Percentiles rank a stretch among this genome's conserved stretches.
These are phyloP conservation scores for Penicillium argentinense DNA, from an alignment of 495 filamentous ascomycete genomes.

Conservation along the genomic window DNA sequence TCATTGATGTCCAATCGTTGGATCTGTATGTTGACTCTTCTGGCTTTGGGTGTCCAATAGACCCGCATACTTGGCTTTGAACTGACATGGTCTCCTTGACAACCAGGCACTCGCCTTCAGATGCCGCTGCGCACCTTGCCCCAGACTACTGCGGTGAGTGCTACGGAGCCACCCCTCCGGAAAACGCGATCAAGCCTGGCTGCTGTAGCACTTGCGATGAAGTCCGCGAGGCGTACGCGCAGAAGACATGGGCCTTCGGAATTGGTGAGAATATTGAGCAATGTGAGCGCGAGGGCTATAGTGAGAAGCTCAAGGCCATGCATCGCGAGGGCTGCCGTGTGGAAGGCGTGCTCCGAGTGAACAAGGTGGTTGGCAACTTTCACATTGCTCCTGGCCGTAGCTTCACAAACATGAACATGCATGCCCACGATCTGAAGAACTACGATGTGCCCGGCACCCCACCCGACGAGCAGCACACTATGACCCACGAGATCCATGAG, in stretches of 20 bases:
- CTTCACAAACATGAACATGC: constrained; percentile 92
- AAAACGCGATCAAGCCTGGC: constrained; percentile 66
- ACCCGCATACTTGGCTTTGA: neutral
- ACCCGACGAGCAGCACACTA: constrained; percentile 70
- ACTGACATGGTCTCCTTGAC: constrained; percentile 3
- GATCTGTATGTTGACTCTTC: constrained; percentile 59
- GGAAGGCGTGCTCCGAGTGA: constrained; percentile 88
- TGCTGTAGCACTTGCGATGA: constrained; percentile 98
- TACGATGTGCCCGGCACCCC: constrained; percentile 64
- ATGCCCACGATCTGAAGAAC: constrained; percentile 94
- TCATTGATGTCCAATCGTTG: constrained; percentile 71
- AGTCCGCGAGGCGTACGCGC: constrained; percentile 89
- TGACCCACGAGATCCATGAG: constrained; percentile 86
- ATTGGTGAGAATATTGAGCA: constrained; percentile 91
- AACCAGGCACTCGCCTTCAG: constrained; percentile 61
- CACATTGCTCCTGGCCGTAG: constrained; percentile 94
- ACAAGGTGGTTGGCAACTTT: constrained; percentile 99
- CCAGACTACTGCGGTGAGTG: constrained; percentile 92
- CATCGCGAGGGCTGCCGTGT: constrained; percentile 91
- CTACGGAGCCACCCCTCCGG: constrained; percentile 77
- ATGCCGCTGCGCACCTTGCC: constrained; percentile 77
- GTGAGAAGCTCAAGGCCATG: constrained; percentile 80
- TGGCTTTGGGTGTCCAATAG: neutral
- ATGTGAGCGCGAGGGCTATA: constrained; percentile 91
- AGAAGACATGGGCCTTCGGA: constrained; percentile 88